Percentiles rank a stretch among this genome's conserved stretches.
These are phyloP conservation scores for Diaporthe ilicicola DNA, from an alignment of 2,329 filamentous ascomycete genomes.

Conservation along the genomic window DNA sequence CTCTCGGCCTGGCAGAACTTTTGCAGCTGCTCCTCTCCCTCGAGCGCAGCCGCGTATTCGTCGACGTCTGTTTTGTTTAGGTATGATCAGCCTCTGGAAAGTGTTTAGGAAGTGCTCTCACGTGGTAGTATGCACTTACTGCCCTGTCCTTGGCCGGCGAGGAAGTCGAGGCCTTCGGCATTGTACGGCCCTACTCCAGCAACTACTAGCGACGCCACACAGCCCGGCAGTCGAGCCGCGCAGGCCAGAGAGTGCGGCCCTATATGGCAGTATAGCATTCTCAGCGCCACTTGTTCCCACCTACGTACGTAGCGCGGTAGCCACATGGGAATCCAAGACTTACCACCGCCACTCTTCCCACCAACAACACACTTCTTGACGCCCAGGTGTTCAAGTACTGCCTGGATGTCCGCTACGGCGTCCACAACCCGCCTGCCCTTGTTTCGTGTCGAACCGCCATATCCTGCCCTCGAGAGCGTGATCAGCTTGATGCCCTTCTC, in stretches of 20 bases:
- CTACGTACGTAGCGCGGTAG: neutral
- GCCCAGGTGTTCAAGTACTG: conserved; percentile 27
- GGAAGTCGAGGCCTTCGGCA: conserved; percentile 27
- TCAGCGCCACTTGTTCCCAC: neutral
- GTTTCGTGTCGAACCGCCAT: conserved; percentile 27
- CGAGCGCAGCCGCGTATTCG: conserved; percentile 15
- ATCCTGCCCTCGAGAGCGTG: conserved; percentile 27
- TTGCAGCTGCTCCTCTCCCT: conserved; percentile 21
- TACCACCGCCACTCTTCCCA: conserved; percentile 31
- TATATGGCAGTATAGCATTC: neutral
- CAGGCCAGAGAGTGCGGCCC: conserved; percentile 29
- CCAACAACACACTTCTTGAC: conserved; percentile 28
- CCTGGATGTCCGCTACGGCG: conserved; percentile 25
- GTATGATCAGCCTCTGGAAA: neutral
- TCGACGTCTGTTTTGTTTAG: neutral
- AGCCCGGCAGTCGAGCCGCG: conserved; percentile 28
- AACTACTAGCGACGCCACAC: conserved; percentile 21
- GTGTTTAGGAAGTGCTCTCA: too few species aligned
- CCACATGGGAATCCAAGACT: neutral
- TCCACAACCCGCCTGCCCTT: conserved; percentile 23
- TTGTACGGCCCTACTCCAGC: conserved; percentile 12
- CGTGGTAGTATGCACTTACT: conserved; percentile 12
- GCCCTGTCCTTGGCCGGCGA: conserved; percentile 15
- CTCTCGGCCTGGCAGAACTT: conserved; percentile 10
- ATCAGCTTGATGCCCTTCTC: conserved; percentile 27